Percentiles rank a stretch among this genome's conserved stretches.
phyloP scores from a whole-genome alignment of 2,329 filamentous ascomycete species.

The Parascedosporium putredinis region DNA sequence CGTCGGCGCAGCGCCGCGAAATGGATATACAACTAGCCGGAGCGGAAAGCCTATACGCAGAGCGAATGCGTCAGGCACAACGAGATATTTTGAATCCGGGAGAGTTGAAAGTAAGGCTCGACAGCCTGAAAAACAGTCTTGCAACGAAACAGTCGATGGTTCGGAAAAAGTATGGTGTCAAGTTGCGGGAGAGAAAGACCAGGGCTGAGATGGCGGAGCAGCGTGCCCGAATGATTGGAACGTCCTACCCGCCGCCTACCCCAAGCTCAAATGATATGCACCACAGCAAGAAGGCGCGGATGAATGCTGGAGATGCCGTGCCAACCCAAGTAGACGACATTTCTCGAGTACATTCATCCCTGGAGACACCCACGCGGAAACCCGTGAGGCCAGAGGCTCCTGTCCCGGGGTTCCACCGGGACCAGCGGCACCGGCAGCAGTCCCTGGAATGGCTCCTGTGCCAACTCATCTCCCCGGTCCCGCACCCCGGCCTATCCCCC shows the following conservation, averaged over 20 bases:
- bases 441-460: no score
- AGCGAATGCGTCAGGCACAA: background rate
- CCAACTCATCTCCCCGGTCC: no score
- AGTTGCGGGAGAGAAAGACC: constrained; percentile 37
- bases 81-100: background rate
- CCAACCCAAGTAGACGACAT: background rate
- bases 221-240: background rate
- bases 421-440: constrained; percentile 14
- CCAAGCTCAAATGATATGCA: constrained; percentile 1
- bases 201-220: constrained; percentile 34
- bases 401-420: constrained; percentile 24
- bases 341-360: background rate
- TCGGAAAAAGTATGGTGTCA: constrained; percentile 47
- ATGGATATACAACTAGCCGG: constrained; percentile 16
- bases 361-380: constrained; percentile 4
- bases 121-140: constrained; percentile 39
- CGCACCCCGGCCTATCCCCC: no score
- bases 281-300: constrained; percentile 17
- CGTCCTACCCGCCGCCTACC: background rate
- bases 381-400: constrained; percentile 16
- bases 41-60: constrained; percentile 15
- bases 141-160: constrained; percentile 46
- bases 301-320: constrained; percentile 9
- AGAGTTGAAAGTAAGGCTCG: constrained; percentile 20
- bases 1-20: constrained; percentile 15